phyloP scores from a whole-genome alignment of 345 rosid genomes.

The Gossypium arboreum region DNA sequence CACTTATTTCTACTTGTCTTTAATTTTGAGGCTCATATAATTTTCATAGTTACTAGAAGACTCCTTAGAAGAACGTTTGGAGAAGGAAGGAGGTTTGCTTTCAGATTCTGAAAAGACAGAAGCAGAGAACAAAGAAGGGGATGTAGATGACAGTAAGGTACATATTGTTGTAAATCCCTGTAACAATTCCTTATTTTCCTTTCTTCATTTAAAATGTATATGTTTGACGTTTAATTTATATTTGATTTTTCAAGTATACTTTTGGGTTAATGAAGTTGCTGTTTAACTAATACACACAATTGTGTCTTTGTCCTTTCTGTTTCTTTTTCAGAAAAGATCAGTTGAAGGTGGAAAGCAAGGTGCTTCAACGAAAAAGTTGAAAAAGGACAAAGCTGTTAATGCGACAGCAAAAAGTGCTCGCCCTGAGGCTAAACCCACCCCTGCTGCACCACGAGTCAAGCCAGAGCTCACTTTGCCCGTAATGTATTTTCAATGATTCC shows the following conservation, averaged over 20 bases:
- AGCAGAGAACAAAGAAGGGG: slow-evolving; percentile 84
- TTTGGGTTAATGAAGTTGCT: neutral
- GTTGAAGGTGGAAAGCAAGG: slow-evolving; percentile 88
- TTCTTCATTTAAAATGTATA: neutral
- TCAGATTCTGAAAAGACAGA: slow-evolving; percentile 83
- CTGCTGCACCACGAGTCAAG: slow-evolving; percentile 75
- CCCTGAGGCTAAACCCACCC: slow-evolving; percentile 48
- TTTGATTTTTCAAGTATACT: slow-evolving; percentile 6
- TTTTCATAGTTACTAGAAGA: slow-evolving; percentile 78
- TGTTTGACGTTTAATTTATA: neutral
- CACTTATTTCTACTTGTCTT: neutral
- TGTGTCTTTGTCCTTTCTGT: neutral
- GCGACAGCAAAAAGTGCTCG: slow-evolving; percentile 66
- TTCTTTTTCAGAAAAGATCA: slow-evolving; percentile 61
- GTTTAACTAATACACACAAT: neutral
- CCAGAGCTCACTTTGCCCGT: slow-evolving; percentile 90
- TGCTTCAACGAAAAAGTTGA: slow-evolving; percentile 68
- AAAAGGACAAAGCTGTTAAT: slow-evolving; percentile 75
- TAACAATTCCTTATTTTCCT: neutral
- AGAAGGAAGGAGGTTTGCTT: slow-evolving; percentile 65
- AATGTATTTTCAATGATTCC: slow-evolving; percentile 54
- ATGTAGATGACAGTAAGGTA: slow-evolving; percentile 83
- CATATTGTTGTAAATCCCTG: neutral
- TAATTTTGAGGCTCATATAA: neutral
- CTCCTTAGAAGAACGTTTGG: slow-evolving; percentile 83